Evolutionary conservation across 257 asterid species (phyloP).

Genomic region (Lithospermum erythrorhizon): DNA sequence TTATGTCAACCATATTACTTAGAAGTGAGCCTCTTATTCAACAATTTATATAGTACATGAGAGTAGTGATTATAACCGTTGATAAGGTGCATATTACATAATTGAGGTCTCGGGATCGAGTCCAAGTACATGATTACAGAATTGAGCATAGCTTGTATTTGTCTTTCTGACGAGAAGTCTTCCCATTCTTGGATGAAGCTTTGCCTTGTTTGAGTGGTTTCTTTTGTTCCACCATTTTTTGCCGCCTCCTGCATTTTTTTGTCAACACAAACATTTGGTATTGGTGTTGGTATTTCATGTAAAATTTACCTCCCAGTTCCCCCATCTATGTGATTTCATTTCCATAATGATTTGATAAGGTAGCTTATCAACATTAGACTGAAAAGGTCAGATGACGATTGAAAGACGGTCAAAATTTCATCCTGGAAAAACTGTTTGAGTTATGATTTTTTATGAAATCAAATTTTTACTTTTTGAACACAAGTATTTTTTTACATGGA

Average conservation of each 20-base stretch:
- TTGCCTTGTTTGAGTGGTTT: background rate
- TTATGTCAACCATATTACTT: too few species aligned
- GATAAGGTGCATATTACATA: constrained; percentile 1
- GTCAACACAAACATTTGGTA: too few species aligned
- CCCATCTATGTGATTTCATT: too few species aligned
- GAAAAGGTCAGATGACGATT: background rate
- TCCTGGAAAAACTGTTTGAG: too few species aligned
- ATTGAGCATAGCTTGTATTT: constrained; percentile 2
- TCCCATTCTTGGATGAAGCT: background rate
- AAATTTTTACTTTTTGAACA: too few species aligned
- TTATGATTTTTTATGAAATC: too few species aligned
- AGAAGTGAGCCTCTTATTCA: background rate
- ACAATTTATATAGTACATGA: background rate
- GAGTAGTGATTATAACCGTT: background rate
- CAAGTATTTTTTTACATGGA: too few species aligned
- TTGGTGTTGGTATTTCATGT: background rate
- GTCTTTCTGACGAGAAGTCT: constrained; percentile 3
- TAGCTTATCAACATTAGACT: too few species aligned
- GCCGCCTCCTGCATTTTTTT: constrained; percentile 3
- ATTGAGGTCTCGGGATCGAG: too few species aligned
- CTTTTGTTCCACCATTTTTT: background rate
- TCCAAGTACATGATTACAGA: background rate
- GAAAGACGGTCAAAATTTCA: too few species aligned
- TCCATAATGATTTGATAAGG: too few species aligned
- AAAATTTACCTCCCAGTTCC: too few species aligned